phyloP scores from a whole-genome alignment of 2,329 filamentous ascomycete genomes.

The Aspergillus cejpii region DNA sequence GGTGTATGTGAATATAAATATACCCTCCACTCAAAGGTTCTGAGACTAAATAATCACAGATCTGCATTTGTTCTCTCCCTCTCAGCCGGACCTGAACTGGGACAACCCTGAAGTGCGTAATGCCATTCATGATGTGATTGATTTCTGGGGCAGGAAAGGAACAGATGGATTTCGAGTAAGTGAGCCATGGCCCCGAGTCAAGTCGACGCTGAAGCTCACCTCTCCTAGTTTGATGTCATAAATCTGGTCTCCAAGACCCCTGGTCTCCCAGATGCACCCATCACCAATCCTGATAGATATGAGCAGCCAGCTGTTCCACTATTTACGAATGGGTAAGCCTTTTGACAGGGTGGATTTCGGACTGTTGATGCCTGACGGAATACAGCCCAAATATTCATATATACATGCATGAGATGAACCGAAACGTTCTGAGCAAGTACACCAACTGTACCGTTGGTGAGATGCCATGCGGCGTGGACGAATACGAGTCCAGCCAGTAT shows the following conservation, averaged over 20 bases:
- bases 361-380: conserved; percentile 1
- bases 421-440: conserved; percentile 31
- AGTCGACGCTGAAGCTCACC: not conserved
- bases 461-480: conserved; percentile 47
- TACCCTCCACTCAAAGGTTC: not conserved
- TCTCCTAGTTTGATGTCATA: conserved; percentile 52
- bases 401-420: conserved; percentile 33
- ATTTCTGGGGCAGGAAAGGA: conserved; percentile 66
- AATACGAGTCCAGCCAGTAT: conserved; percentile 53
- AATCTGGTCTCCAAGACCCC: conserved; percentile 59
- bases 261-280: conserved; percentile 42
- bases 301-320: conserved; percentile 49
- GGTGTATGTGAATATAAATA: conserved; percentile 42
- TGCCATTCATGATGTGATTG: conserved; percentile 63
- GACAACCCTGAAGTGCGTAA: conserved; percentile 58
- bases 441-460: conserved; percentile 40
- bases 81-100: conserved; percentile 78
- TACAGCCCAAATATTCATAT: conserved; percentile 34
- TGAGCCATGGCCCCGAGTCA: not conserved
- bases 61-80: conserved; percentile 61
- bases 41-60: conserved; percentile 26
- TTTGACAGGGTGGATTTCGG: not conserved
- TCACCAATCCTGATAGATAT: conserved; percentile 42
- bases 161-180: conserved; percentile 57
- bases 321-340: conserved; percentile 53